Evolutionary conservation across 768 basidiomycete species (phyloP), one percentile per base, ranked within the genome.

Genomic region (Nidularia sp.): DNA sequence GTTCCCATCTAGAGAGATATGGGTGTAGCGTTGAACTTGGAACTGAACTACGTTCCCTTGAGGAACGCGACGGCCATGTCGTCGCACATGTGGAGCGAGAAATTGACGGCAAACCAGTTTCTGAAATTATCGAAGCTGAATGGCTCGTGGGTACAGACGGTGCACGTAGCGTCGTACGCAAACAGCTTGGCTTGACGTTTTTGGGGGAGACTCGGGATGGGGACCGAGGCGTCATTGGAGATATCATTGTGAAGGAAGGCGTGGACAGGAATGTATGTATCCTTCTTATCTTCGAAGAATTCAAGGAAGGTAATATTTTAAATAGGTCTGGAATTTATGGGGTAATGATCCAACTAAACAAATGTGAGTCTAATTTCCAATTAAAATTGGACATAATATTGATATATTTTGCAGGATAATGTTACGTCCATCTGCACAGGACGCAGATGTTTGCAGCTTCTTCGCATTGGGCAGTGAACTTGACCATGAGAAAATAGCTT

Each of bases 121-220:
- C 50, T n/a, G 71, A 76, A 52, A 60, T 47, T 2, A 53, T 65
- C 5, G 57, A 52, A 6, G 60, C 58, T 46, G 59, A 64, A 2
- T 76, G 63, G 55, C 55, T 80, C 1, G 59, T 78, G 10, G 76
- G 76, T 2, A 62, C 69, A 0, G 79, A 78, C 53, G 74, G 75
- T 12, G 76, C 71, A 0, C 61, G 33, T 34, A 74, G 75, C 9
- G 39, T 65, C 3, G 67, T 67, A 5, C 64, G 79, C 18, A 75
- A 73, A 51, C 57, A 61, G 36, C 65, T 76, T 3, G 76, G 73
- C 0, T 54, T 80, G 5, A 57, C 62, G 0, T 80, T 80, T 53
- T 52, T 71, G 0, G 78, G 78, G 0, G 67, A 78, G 53, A 73
- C 70, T 0, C 58, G 52, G 5, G 56, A 67, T 3, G 59, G 60